A percentile compares a stretch with the other conserved stretches of the same genome.
Conservation (phyloP, 106 monocot species). For the Apostasia ramifera region DNA sequence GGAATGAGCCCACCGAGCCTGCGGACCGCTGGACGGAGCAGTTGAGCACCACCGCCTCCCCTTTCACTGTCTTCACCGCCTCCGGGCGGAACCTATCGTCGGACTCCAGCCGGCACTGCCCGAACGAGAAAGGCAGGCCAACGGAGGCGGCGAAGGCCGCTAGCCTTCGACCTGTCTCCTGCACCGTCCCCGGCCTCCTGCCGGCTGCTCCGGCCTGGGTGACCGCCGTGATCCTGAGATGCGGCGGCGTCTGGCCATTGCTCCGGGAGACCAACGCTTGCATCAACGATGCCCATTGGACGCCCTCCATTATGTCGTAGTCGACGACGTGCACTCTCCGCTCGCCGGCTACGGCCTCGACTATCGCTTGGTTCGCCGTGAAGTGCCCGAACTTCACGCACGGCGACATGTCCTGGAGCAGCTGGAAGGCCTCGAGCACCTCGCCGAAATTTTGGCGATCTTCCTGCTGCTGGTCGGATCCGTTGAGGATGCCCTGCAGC, state of each 20-base stretch:
- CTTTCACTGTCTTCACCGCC: constrained; percentile 28
- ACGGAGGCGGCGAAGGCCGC: constrained; percentile 50
- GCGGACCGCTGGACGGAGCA: constrained; percentile 40
- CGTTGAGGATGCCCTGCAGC: constrained; percentile 37
- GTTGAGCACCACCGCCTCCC: constrained; percentile 39
- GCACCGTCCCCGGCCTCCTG: constrained; percentile 9
- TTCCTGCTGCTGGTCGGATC: background rate
- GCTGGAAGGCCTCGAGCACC: constrained; percentile 43
- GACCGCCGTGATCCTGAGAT: constrained; percentile 51
- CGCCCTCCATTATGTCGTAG: constrained; percentile 52
- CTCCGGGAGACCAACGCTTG: constrained; percentile 39
- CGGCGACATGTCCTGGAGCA: constrained; percentile 71
- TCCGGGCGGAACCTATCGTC: constrained; percentile 45
- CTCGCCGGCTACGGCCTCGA: constrained; percentile 33
- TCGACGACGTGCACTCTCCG: constrained; percentile 52
- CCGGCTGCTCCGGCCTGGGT: constrained; percentile 8
- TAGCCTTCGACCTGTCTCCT: constrained; percentile 44
- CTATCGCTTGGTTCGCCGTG: constrained; percentile 64
- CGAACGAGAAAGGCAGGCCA: constrained; percentile 52
- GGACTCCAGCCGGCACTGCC: constrained; percentile 55
- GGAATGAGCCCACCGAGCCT: constrained; percentile 32
- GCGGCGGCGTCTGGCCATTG: constrained; percentile 32
- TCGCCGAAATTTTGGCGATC: constrained; percentile 15
- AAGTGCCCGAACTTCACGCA: constrained; percentile 65
- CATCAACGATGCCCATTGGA: constrained; percentile 63